phyloP scores from a whole-genome alignment of 2,329 filamentous ascomycete genomes.

The Furcasterigmium sp. region DNA sequence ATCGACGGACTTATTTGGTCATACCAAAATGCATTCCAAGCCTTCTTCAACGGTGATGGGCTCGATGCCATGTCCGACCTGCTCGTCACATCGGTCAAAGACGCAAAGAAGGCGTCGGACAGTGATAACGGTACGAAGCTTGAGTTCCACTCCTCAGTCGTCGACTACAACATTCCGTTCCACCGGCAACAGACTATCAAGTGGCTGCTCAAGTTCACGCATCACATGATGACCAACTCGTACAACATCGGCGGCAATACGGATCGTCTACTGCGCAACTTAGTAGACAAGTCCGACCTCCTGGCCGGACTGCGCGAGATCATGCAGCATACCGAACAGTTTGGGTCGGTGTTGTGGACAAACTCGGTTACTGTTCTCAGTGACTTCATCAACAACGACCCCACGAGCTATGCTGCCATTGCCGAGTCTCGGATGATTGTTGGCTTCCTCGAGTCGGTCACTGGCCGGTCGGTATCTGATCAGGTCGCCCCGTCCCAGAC shows the following conservation, averaged over 20 bases:
- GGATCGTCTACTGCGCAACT: constrained; percentile 82
- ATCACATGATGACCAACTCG: constrained; percentile 85
- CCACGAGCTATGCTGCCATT: constrained; percentile 93
- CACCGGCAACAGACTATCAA: constrained; percentile 91
- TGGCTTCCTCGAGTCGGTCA: constrained; percentile 79
- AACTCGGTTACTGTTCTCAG: constrained; percentile 87
- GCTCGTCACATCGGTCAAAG: constrained; percentile 71
- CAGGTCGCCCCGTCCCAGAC: constrained; percentile 17
- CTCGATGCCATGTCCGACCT: constrained; percentile 88
- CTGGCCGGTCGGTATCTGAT: constrained; percentile 40
- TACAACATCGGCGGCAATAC: constrained; percentile 69
- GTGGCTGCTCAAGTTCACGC: constrained; percentile 92
- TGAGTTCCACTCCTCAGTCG: constrained; percentile 68
- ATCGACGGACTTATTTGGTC: constrained; percentile 84
- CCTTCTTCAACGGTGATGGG: constrained; percentile 75
- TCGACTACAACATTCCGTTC: constrained; percentile 91
- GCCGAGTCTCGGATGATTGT: constrained; percentile 89
- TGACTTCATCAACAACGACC: constrained; percentile 97
- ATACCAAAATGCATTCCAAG: constrained; percentile 77
- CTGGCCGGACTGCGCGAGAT: constrained; percentile 75
- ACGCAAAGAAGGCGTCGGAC: constrained; percentile 61
- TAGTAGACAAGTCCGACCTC: constrained; percentile 88
- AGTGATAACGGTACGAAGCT: constrained; percentile 66
- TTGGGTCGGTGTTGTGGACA: constrained; percentile 93
- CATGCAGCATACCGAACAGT: constrained; percentile 71